phyloP scores from a whole-genome alignment of 179 eudicot species.

The Silene noctiflora region DNA sequence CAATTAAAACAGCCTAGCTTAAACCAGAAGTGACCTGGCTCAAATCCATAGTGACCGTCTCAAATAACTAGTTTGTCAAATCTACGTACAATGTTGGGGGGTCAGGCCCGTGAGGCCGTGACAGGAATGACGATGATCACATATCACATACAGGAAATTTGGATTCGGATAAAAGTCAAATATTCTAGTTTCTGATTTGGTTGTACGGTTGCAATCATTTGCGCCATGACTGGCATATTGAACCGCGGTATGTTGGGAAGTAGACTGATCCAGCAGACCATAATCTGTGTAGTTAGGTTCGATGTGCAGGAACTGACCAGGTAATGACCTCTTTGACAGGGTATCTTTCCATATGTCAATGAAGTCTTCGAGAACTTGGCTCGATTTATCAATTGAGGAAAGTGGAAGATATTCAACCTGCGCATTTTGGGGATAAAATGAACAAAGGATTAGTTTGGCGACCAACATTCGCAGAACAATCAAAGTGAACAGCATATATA shows the following conservation, averaged over 20 bases:
- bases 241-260: conserved; percentile 72
- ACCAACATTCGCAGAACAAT: background rate
- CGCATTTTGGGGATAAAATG: conserved; percentile 9
- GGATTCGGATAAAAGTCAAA: background rate
- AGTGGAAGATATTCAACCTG: conserved; percentile 90
- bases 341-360: conserved; percentile 65
- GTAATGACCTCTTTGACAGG: conserved; percentile 63
- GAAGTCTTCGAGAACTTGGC: conserved; percentile 69
- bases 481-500: background rate
- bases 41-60: no score
- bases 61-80: no score
- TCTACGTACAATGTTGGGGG: no score
- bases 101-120: no score
- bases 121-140: background rate
- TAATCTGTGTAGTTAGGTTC: conserved; percentile 69
- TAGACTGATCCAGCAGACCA: conserved; percentile 62
- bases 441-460: background rate
- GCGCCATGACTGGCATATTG: conserved; percentile 78
- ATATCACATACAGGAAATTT: background rate
- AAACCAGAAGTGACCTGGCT: no score
- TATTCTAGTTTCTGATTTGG: conserved; percentile 51
- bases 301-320: conserved; percentile 69
- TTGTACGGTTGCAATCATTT: conserved; percentile 68
- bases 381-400: conserved; percentile 66
- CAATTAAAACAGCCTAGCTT: no score